A percentile compares a stretch with the other conserved stretches of the same genome.
Conservation (phyloP, 345 rosid species). For the Linum trigynum region DNA sequence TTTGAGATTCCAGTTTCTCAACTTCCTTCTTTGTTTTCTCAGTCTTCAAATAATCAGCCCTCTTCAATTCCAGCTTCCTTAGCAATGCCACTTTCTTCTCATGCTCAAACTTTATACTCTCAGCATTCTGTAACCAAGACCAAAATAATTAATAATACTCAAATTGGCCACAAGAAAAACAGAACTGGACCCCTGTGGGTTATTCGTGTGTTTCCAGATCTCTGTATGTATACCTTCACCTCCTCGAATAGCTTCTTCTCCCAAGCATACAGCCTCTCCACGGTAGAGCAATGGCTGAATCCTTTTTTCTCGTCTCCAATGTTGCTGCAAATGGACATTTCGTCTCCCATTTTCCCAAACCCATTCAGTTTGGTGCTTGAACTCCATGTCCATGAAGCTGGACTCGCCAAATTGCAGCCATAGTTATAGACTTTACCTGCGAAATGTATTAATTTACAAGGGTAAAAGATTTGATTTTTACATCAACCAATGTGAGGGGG, state of each 20-base stretch:
- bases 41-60: conserved; percentile 70
- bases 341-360: conserved; percentile 30
- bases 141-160: background rate
- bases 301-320: conserved; percentile 8
- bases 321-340: conserved; percentile 14
- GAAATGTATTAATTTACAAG: background rate
- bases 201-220: background rate
- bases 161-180: background rate
- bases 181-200: background rate
- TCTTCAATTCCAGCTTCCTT: conserved; percentile 79
- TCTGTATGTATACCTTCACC: conserved; percentile 54
- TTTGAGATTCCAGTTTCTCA: conserved; percentile 77
- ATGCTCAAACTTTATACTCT: conserved; percentile 60
- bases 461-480: background rate
- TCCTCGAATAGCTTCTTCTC: conserved; percentile 87
- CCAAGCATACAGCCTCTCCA: conserved; percentile 88
- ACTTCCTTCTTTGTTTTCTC: conserved; percentile 76
- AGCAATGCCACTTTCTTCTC: conserved; percentile 68
- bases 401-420: conserved; percentile 49
- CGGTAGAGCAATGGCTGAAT: conserved; percentile 67
- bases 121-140: conserved; percentile 45
- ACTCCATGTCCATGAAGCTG: conserved; percentile 64
- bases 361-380: conserved; percentile 47
- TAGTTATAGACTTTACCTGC: conserved; percentile 51
- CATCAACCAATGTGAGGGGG: background rate